Evolutionary conservation across 495 filamentous ascomycete genomes (phyloP), one percentile per base, ranked within the genome.

Genomic region (Aspergillus asperescens): DNA sequence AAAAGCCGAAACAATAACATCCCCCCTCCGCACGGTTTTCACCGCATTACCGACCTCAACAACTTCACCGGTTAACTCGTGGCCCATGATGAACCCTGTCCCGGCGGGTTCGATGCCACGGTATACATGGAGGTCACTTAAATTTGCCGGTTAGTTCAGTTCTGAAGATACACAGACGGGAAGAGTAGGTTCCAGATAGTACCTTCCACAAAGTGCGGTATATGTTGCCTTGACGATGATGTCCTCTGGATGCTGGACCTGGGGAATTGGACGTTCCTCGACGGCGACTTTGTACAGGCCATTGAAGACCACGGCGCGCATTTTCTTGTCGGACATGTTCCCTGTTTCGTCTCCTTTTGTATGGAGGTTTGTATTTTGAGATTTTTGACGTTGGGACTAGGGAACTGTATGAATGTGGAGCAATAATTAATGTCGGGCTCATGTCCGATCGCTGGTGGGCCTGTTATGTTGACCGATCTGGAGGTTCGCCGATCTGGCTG

Each of bases 171-270:
- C n/a, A 25, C 1, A 3, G 18, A 27, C 15, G 6, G 2, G 22
- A 22, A 18, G 48, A 41, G 34, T 37, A 35, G n/a, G 44, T n/a
- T 37, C 34, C 45, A 34, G 25, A 27, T 37, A 51, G 22, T 28
- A 91, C 90, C 88, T 90, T 58, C 92, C 92, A 68, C 92, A 96
- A 34, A 97, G 79, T 20, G 89, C 92, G 13, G 90, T 89, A 61
- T 88, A 85, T 46, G 78, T 77, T 41, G 95, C 89, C 68, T 90
- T 92, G 54, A 96, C 82, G 48, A 97, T 81, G 48, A 90, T 78
- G 70, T 96, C 92, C 47, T 76, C 81, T 10, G 81, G 71, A 24
- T 89, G 77, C 56, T 85, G 72, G 48, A 96, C 81, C 7, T 64
- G 63, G n/a, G 77, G 77, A 35, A 78, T 72, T 1, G 75, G 74